Base-by-base conservation (phyloP, 306 rosid genomes). In the Lathyrus oleraceus region DNA sequence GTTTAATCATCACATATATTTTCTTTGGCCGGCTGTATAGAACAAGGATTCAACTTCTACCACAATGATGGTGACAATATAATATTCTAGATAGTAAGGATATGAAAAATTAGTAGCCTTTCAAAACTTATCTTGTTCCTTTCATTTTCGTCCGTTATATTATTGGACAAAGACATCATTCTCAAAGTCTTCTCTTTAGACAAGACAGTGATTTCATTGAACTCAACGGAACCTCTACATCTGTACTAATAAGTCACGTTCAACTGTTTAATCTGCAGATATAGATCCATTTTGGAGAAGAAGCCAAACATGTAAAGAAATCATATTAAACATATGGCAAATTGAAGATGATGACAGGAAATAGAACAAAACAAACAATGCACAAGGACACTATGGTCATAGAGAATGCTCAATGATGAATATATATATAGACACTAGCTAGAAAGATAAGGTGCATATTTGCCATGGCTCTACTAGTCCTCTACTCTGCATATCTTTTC, bases 401-500 rank as follows among this genome's bases (percentile, higher is more conserved):
- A 43, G 14, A 35, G 25, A 38, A 3, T 12, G 39, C 25, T 14
- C 2, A 69, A 38, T 30, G 5, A 2, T 48, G 4, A 14, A 48
- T 73, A 74, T 65, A 74, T 65, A 74, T 54, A 74, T 28, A 54
- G 49, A 19, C 63, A 57, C 19, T 57, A 27, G 25, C 57, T 12
- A 19, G 28, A 30, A 30, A 13, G 40, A 54, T 65, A 49, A 14
- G 8, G 23, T 23, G 43, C 11, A 28, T 13, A 53, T 61, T 49
- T 16, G 28, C 59, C 21, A 74, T 74, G 72, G 73, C 40, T 65
- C 28, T n/a, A 9, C 3, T 28, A 70, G 15, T 40, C 12, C 21
- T 27, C 25, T 54, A 52, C 51, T 4, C 43, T 15, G 8, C 10
- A 19, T 40, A 2, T 20, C 3, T 61, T 51, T 9, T 70, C 15